Percentiles rank a stretch among this genome's conserved stretches.
phyloP scores from a whole-genome alignment of 345 rosid species.

The Aquilaria sinensis region DNA sequence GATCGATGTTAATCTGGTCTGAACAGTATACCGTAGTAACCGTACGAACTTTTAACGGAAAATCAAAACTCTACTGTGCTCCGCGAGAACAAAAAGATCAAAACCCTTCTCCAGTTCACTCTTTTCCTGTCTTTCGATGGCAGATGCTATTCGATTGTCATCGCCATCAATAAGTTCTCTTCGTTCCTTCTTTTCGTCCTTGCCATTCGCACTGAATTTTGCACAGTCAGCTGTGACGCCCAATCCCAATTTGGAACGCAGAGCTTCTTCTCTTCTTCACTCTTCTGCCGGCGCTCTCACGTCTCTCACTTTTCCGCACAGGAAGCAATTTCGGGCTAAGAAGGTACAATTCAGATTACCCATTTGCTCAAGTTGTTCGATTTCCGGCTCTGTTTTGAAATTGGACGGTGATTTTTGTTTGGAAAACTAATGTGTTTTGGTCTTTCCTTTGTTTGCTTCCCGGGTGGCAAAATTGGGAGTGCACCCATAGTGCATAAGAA shows the following conservation, averaged over 20 bases:
- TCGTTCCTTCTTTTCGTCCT: constrained; percentile 36
- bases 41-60: no score
- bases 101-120: no score
- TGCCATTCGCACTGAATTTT: constrained; percentile 28
- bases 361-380: not conserved
- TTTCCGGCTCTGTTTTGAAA: constrained; percentile 3
- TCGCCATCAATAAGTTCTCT: constrained; percentile 30
- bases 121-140: constrained; percentile 30
- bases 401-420: not conserved
- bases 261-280: constrained; percentile 24
- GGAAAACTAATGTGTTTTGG: constrained; percentile 1
- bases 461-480: not conserved
- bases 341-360: constrained; percentile 31
- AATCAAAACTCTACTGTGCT: no score
- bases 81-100: no score
- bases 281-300: constrained; percentile 20
- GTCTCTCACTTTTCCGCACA: constrained; percentile 19
- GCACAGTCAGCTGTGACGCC: constrained; percentile 27
- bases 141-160: constrained; percentile 49
- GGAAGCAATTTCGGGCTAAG: constrained; percentile 28
- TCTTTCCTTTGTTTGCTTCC: constrained; percentile 11
- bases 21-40: no score
- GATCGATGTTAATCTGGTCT: no score
- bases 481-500: no score
- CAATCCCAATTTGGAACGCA: constrained; percentile 26